phyloP scores from a whole-genome alignment of 176 grass and related monocot genomes.

The Saccharum officinarum region DNA sequence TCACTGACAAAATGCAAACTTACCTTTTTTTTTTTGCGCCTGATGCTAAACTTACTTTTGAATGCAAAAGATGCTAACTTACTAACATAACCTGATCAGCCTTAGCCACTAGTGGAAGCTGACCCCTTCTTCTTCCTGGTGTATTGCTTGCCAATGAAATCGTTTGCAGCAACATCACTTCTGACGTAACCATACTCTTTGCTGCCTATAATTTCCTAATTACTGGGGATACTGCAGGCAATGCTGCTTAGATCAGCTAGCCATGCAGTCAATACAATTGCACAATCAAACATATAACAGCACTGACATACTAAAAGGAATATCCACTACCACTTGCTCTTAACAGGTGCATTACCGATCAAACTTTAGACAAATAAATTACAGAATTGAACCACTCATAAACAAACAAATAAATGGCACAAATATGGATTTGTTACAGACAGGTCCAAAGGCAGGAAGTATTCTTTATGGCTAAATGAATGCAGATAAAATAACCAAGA shows the following conservation, averaged over 20 bases:
- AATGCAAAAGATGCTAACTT: too few relatives aligned
- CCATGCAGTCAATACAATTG: constrained; percentile 1
- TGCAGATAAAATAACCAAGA: neutral
- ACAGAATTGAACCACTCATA: neutral
- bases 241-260: neutral
- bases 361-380: neutral
- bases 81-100: too few relatives aligned
- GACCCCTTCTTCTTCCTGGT: neutral
- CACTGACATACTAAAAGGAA: neutral
- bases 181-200: neutral
- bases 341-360: neutral
- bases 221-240: neutral
- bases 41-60: too few relatives aligned
- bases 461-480: neutral
- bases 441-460: neutral
- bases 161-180: neutral
- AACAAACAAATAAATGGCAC: neutral
- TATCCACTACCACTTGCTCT: neutral
- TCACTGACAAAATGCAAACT: too few relatives aligned
- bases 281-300: neutral
- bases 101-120: neutral
- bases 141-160: neutral
- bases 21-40: too few relatives aligned
- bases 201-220: neutral
- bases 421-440: neutral